Evolutionary conservation across 139 green algal genomes (phyloP).

Genomic region (Chlamydomonas incerta): DNA sequence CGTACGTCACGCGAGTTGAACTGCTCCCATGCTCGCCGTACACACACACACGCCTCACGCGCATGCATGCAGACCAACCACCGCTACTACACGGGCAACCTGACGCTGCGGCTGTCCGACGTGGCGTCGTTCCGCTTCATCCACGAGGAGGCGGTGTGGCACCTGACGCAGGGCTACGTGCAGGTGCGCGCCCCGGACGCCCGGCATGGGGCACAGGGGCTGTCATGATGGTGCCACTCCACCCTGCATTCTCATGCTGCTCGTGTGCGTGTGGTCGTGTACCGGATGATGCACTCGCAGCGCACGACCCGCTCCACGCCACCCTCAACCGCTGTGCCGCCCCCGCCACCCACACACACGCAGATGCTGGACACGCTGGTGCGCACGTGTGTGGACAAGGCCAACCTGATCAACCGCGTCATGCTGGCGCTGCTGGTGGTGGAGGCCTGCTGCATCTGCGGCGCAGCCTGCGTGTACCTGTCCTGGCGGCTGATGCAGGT

Average conservation of each 20-base stretch:
- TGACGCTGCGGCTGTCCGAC: background rate
- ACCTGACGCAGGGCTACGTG: background rate
- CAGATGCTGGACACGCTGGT: background rate
- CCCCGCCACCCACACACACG: too few species aligned
- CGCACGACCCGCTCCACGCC: too few species aligned
- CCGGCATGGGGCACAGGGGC: too few species aligned
- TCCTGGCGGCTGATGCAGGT: background rate
- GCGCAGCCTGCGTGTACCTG: slow-evolving; percentile 1
- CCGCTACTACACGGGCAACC: background rate
- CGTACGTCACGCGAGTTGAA: too few species aligned
- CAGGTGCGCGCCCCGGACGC: background rate
- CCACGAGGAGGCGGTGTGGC: background rate
- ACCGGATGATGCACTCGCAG: too few species aligned
- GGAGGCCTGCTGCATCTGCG: background rate
- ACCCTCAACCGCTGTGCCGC: too few species aligned
- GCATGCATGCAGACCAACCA: background rate
- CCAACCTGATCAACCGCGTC: background rate
- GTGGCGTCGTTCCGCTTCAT: background rate
- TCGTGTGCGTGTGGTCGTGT: too few species aligned
- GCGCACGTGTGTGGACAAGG: background rate
- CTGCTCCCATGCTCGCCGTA: too few species aligned
- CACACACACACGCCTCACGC: too few species aligned
- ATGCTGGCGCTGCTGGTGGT: slow-evolving; percentile 28
- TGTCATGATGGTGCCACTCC: too few species aligned
- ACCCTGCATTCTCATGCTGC: too few species aligned